Evolutionary conservation across 2,329 filamentous ascomycete genomes (phyloP), one percentile per base, ranked within the genome.

Genomic region (Neobulgaria alba): DNA sequence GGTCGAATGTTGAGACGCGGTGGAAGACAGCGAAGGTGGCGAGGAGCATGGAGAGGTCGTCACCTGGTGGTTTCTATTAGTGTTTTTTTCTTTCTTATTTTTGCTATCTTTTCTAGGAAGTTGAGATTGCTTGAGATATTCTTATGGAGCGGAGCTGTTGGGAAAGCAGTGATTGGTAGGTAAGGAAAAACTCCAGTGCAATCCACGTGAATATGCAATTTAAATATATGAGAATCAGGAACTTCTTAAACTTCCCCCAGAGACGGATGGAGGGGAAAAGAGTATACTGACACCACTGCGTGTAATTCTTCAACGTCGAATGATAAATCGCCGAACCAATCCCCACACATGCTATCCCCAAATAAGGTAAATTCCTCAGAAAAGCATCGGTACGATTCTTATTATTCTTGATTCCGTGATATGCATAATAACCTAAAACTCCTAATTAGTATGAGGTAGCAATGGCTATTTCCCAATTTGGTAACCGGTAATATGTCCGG

Each of bases 1-100:
- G 65, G 32, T 67, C 61, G 26, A 64, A 61, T 10, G 67, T 68
- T 41, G 67, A 63, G 3, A 70, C 57, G 36, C 68, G 67, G 35
- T 74, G 69, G 4, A 77, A 61, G 40, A 77, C 63, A 0, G 71
- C 63, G 45, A 68, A 71, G 16, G 65, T 66, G 3, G 76, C 64
- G 10, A 72, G 57, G 20, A 77, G 65, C 74, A 79, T 79, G 39
- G 71, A 70, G n/a, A 77, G 59, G 50, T 79, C 74, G 49, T 78
- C 75, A 47, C 65, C 66, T 56, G 10, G 17, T 3, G 29, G 10
- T 29, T 19, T 26, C n/a, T n/a, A n/a, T n/a, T n/a, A n/a, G n/a
- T n/a, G n/a, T n/a, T n/a, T n/a, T n/a, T n/a, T n/a, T n/a, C n/a
- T n/a, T n/a, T n/a, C n/a, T n/a, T n/a, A n/a, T n/a, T n/a, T n/a